Percentiles rank a stretch among this genome's conserved stretches.
Evolutionary conservation across 768 basidiomycete genomes (phyloP).

Genomic region (Mycena pura): DNA sequence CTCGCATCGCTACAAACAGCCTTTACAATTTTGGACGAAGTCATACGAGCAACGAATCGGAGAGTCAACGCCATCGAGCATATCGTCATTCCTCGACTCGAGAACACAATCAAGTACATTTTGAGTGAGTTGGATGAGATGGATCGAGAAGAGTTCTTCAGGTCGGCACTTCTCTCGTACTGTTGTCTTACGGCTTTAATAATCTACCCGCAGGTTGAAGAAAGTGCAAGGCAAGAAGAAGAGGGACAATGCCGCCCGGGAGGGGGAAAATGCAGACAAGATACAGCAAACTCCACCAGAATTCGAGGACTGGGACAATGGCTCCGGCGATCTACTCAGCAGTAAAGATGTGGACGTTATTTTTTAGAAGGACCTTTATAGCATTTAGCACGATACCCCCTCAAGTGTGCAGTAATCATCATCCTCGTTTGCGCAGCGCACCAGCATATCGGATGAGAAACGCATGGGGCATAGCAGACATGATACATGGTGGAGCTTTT

Average conservation of each 20-base stretch:
- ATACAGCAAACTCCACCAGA: constrained; percentile 38
- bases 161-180: constrained; percentile 50
- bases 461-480: constrained; percentile 67
- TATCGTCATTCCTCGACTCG: constrained; percentile 91
- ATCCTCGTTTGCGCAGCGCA: constrained; percentile 6
- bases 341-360: constrained; percentile 94
- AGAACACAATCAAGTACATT: constrained; percentile 98
- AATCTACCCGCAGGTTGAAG: constrained; percentile 73
- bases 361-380: constrained; percentile 58
- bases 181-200: neutral
- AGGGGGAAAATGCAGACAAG: constrained; percentile 35
- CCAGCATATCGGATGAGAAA: constrained; percentile 16
- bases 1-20: constrained; percentile 97
- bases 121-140: constrained; percentile 97
- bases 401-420: constrained; percentile 20
- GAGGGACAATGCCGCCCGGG: constrained; percentile 64
- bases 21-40: constrained; percentile 98
- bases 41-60: constrained; percentile 98
- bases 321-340: constrained; percentile 69
- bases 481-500: constrained; percentile 75
- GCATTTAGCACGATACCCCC: constrained; percentile 23
- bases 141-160: constrained; percentile 95
- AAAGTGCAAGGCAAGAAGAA: constrained; percentile 99
- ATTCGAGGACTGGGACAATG: constrained; percentile 42
- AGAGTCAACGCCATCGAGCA: constrained; percentile 99